These are phyloP conservation scores for Neoboletus brunneissimus DNA, from an alignment of 768 basidiomycete genomes.

Conservation along the genomic window DNA sequence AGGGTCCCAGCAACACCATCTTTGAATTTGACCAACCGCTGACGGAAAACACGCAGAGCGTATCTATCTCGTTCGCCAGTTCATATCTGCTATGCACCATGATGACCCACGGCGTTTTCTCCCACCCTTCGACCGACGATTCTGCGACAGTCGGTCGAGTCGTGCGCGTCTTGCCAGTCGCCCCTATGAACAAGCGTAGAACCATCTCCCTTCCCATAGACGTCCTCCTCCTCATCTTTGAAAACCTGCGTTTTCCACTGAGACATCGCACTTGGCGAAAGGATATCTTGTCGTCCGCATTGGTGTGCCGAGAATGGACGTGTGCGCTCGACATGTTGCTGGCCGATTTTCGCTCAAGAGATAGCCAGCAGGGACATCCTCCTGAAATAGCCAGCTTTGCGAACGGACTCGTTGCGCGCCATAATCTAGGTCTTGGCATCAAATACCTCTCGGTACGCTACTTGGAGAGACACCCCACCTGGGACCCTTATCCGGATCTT, in stretches of 20 bases:
- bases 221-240: constrained; percentile 7
- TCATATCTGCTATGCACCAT: not conserved
- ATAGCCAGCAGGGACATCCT: not conserved
- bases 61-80: constrained; percentile 13
- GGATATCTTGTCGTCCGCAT: constrained; percentile 5
- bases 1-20: not conserved
- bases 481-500: not conserved
- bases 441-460: constrained; percentile 8
- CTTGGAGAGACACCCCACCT: constrained; percentile 4
- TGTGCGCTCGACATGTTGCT: constrained; percentile 11
- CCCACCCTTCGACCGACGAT: not conserved
- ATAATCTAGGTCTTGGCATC: constrained; percentile 5
- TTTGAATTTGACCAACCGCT: constrained; percentile 9
- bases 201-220: constrained; percentile 6
- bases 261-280: not conserved
- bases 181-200: not conserved
- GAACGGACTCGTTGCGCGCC: not conserved
- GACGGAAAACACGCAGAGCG: constrained; percentile 9
- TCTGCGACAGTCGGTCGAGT: constrained; percentile 3
- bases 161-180: not conserved
- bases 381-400: constrained; percentile 8
- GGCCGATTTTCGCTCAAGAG: constrained; percentile 6
- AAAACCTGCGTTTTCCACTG: not conserved
- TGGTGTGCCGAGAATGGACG: constrained; percentile 10
- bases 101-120: not conserved